Evolutionary conservation across 176 grass and related monocot species (phyloP).

Genomic region (Aegilops bicornis): DNA sequence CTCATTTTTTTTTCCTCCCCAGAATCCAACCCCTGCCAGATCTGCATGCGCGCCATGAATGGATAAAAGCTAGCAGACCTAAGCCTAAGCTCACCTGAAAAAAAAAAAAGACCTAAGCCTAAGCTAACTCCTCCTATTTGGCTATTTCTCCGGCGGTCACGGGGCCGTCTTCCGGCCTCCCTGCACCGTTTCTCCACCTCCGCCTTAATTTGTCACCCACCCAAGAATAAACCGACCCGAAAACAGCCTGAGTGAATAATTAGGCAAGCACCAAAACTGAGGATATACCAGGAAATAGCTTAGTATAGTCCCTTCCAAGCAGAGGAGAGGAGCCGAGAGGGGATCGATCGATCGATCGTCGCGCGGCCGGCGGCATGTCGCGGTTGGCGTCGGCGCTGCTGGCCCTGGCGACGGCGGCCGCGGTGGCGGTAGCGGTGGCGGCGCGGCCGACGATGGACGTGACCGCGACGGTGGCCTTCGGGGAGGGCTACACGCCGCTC

Average conservation of each 20-base stretch:
- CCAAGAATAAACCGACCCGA: not conserved
- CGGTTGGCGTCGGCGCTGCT: not conserved
- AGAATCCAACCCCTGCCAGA: too few species aligned
- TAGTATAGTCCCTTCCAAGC: not conserved
- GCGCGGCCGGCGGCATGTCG: not conserved
- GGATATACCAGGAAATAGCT: not conserved
- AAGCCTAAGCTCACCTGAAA: too few species aligned
- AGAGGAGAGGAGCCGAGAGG: not conserved
- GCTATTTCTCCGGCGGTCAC: not conserved
- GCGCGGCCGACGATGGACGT: not conserved
- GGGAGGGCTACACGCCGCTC: slow-evolving; percentile 1
- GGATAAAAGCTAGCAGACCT: not conserved
- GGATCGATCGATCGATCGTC: not conserved
- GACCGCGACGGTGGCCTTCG: not conserved
- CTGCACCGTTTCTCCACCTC: not conserved
- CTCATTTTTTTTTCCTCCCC: too few species aligned
- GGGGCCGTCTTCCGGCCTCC: not conserved
- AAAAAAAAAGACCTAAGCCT: too few species aligned
- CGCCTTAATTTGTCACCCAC: not conserved
- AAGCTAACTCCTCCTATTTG: not conserved
- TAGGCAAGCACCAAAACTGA: not conserved
- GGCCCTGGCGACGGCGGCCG: not conserved
- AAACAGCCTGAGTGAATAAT: not conserved
- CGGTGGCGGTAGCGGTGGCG: not conserved
- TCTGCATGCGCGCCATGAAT: not conserved